These are phyloP conservation scores for Dendrocalamus sinicus DNA, from an alignment of 176 grass and related monocot species.

Conservation along the genomic window DNA sequence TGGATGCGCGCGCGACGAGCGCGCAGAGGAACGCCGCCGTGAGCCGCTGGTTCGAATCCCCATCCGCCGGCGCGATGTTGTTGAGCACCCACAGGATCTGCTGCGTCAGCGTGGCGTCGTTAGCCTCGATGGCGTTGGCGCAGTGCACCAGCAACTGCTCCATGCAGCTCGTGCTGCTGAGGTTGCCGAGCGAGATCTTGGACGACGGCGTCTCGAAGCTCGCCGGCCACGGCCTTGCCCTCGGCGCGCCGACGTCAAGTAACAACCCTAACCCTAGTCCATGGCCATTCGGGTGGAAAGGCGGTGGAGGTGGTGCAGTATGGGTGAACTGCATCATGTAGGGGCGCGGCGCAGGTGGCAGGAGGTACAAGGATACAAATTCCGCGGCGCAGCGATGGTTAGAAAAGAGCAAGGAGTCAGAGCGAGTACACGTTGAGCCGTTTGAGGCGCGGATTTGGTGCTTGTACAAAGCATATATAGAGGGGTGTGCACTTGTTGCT, in stretches of 20 bases:
- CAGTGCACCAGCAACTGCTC: slow-evolving; percentile 99
- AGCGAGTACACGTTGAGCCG: slow-evolving; percentile 58
- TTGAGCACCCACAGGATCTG: slow-evolving; percentile 98
- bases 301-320: slow-evolving; percentile 59
- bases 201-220: slow-evolving; percentile 47
- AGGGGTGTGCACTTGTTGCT: slow-evolving; percentile 72
- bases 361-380: slow-evolving; percentile 26
- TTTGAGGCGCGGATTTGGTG: slow-evolving; percentile 77
- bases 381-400: slow-evolving; percentile 35
- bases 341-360: slow-evolving; percentile 39
- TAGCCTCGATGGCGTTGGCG: slow-evolving; percentile 92
- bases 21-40: slow-evolving; percentile 88
- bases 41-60: slow-evolving; percentile 87
- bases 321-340: slow-evolving; percentile 98
- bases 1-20: slow-evolving; percentile 81
- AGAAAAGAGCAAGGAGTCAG: slow-evolving; percentile 49
- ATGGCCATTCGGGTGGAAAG: slow-evolving; percentile 55
- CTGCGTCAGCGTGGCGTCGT: slow-evolving; percentile 95
- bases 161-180: slow-evolving; percentile 81
- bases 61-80: slow-evolving; percentile 94
- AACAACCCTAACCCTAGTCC: slow-evolving; percentile 59
- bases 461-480: slow-evolving; percentile 97
- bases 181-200: slow-evolving; percentile 73
- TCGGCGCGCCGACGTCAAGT: slow-evolving; percentile 55
- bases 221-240: slow-evolving; percentile 49